These are phyloP conservation scores for Tolypocladium sp. DNA, from an alignment of 2,329 filamentous ascomycete species.

Conservation along the genomic window DNA sequence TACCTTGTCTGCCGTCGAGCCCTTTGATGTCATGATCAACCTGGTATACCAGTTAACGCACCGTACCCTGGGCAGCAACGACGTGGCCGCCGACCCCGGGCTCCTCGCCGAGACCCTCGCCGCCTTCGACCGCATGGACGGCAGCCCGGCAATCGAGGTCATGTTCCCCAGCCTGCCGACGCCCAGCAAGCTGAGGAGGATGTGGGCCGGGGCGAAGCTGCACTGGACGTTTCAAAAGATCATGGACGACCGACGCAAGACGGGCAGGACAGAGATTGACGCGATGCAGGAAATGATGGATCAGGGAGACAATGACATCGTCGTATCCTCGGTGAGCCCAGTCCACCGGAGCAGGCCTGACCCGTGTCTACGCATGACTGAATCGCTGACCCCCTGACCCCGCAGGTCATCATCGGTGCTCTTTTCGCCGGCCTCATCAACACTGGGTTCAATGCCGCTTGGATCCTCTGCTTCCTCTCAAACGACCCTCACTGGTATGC, in stretches of 20 bases:
- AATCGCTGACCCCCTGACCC: neutral
- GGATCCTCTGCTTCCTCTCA: slow-evolving; percentile 41
- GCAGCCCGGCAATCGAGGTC: slow-evolving; percentile 30
- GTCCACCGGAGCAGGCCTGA: neutral
- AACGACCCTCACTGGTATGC: slow-evolving; percentile 34
- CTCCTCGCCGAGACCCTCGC: slow-evolving; percentile 31
- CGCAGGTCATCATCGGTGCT: slow-evolving; percentile 39
- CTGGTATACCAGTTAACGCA: slow-evolving; percentile 49
- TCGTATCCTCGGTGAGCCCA: slow-evolving; percentile 29
- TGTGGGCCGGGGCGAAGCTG: slow-evolving; percentile 34
- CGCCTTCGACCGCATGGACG: slow-evolving; percentile 38
- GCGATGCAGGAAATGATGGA: slow-evolving; percentile 45
- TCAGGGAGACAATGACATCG: slow-evolving; percentile 31
- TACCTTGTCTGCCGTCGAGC: slow-evolving; percentile 24
- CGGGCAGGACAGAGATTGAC: slow-evolving; percentile 34
- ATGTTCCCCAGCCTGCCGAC: slow-evolving; percentile 45
- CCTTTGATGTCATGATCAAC: slow-evolving; percentile 43
- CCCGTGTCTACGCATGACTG: neutral
- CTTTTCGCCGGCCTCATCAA: slow-evolving; percentile 51
- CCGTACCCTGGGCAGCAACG: slow-evolving; percentile 41
- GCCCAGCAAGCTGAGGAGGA: slow-evolving; percentile 28
- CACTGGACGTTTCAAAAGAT: slow-evolving; percentile 39
- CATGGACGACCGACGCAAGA: slow-evolving; percentile 32
- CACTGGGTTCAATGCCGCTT: slow-evolving; percentile 44
- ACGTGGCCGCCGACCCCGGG: slow-evolving; percentile 38